phyloP scores from a whole-genome alignment of 2,329 filamentous ascomycete genomes.

The Cryphonectria nitschkei region DNA sequence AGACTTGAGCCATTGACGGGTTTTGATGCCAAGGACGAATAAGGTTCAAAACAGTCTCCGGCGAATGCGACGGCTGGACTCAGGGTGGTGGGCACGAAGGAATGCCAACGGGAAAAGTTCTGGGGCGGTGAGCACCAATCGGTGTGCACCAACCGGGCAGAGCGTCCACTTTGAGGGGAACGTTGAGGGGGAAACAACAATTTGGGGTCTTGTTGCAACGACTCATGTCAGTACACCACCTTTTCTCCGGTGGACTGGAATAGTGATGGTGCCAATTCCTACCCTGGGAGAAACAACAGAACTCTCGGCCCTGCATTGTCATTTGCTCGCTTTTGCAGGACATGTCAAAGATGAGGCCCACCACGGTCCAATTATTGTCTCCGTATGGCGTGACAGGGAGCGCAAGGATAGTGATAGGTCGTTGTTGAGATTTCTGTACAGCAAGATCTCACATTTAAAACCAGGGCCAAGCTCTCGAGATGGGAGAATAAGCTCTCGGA shows the following conservation, averaged over 20 bases:
- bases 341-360: neutral
- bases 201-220: neutral
- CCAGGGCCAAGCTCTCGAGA: neutral
- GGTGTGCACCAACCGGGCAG: neutral
- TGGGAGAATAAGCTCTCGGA: neutral
- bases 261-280: neutral
- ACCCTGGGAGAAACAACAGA: neutral
- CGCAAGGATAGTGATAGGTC: conserved; percentile 1
- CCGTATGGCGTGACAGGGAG: neutral
- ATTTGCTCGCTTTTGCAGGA: neutral
- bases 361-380: neutral
- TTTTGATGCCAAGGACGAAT: neutral
- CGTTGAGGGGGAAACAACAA: neutral
- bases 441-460: neutral
- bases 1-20: neutral
- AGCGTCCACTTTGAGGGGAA: neutral
- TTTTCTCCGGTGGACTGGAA: neutral
- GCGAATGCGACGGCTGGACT: neutral
- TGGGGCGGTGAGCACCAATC: neutral
- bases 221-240: neutral
- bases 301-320: neutral
- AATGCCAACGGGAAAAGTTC: neutral
- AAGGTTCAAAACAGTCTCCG: neutral
- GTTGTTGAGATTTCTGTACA: neutral
- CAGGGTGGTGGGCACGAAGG: neutral